Evolutionary conservation across 2,329 filamentous ascomycete genomes (phyloP).

Genomic region (Fusarium tupiense): DNA sequence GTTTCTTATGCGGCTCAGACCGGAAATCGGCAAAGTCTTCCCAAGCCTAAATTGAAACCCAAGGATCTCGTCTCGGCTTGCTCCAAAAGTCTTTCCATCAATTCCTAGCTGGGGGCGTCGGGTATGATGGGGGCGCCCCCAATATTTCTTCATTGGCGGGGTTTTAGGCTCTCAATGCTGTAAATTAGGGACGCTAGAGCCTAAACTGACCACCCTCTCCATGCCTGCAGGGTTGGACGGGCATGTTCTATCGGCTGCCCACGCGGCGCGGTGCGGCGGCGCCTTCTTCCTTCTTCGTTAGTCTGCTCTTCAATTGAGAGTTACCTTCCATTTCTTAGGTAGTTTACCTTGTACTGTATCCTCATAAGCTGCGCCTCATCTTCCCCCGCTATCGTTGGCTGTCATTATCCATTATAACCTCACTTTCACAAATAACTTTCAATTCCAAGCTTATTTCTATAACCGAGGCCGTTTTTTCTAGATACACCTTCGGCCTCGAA

Average conservation of each 20-base stretch:
- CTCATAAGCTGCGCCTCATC: slow-evolving; percentile 35
- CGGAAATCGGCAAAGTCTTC: slow-evolving; percentile 27
- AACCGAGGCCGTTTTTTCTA: neutral
- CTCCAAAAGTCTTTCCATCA: neutral
- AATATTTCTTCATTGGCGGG: slow-evolving; percentile 36
- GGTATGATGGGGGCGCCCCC: slow-evolving; percentile 5
- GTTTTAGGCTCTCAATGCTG: slow-evolving; percentile 36
- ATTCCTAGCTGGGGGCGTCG: neutral
- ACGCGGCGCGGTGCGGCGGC: slow-evolving; percentile 13
- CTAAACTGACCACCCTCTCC: slow-evolving; percentile 29
- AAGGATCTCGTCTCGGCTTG: neutral
- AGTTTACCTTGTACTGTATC: neutral
- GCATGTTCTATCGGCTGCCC: slow-evolving; percentile 12
- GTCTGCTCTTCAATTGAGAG: neutral
- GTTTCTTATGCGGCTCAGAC: slow-evolving; percentile 15
- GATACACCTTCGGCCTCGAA: neutral
- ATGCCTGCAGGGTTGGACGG: neutral
- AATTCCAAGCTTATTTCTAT: neutral
- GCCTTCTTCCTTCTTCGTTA: slow-evolving; percentile 9
- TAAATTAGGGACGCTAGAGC: slow-evolving; percentile 32
- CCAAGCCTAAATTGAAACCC: neutral
- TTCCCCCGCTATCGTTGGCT: slow-evolving; percentile 20
- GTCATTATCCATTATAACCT: slow-evolving; percentile 17
- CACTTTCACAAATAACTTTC: slow-evolving; percentile 14
- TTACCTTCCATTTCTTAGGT: neutral